Evolutionary conservation across 768 basidiomycete species (phyloP).

Genomic region (Leucocoprinus leucothites): DNA sequence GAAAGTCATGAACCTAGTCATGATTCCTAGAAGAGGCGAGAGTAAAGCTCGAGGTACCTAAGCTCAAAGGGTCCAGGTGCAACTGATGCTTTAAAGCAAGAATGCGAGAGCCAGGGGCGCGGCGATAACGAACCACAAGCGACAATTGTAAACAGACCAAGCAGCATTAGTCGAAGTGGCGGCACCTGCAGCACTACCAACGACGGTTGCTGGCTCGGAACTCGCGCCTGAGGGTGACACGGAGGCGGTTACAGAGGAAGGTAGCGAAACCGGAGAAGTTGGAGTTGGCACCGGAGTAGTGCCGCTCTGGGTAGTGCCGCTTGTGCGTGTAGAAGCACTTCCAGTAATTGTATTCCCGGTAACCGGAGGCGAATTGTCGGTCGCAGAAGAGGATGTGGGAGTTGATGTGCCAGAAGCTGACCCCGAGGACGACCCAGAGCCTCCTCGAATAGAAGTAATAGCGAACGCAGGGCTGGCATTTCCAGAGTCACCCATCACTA

Average conservation of each 20-base stretch:
- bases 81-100: neutral
- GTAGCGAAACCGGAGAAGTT: neutral
- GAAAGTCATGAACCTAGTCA: no score
- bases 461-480: conserved; percentile 57
- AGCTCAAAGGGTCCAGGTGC: neutral
- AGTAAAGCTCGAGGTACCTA: no score
- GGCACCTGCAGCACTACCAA: neutral
- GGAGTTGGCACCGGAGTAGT: neutral
- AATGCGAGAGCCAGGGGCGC: conserved; percentile 1
- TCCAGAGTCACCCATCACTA: conserved; percentile 70
- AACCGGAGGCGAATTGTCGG: conserved; percentile 27
- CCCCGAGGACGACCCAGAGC: conserved; percentile 14
- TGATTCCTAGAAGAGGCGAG: no score
- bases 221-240: neutral
- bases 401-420: conserved; percentile 14
- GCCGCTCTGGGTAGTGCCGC: neutral
- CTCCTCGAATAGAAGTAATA: conserved; percentile 47
- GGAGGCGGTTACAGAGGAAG: neutral
- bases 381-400: conserved; percentile 15
- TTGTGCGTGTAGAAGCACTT: conserved; percentile 11
- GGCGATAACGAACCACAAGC: conserved; percentile 5
- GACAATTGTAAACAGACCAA: neutral
- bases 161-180: neutral
- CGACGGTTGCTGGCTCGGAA: neutral
- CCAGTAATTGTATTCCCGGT: conserved; percentile 29